Evolutionary conservation across 331 rosid species (phyloP).

Genomic region (Cydonia oblonga): DNA sequence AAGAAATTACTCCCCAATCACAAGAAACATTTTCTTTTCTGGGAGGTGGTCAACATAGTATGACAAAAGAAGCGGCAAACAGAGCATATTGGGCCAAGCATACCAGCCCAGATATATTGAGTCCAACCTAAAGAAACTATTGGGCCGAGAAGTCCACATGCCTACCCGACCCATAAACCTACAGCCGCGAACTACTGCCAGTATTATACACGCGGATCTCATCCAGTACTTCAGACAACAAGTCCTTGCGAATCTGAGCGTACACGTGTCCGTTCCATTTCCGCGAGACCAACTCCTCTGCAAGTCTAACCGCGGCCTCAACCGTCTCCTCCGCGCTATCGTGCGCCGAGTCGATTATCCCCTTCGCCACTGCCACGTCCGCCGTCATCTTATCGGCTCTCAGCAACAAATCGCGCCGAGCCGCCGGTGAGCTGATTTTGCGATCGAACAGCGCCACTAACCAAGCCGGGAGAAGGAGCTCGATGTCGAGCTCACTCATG

Average conservation of each 20-base stretch:
- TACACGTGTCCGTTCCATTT: conserved; percentile 76
- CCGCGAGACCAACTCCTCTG: conserved; percentile 23
- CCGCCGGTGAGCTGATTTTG: conserved; percentile 40
- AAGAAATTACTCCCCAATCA: neutral
- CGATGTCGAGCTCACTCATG: conserved; percentile 83
- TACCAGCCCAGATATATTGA: too few relatives aligned
- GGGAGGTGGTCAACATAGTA: neutral
- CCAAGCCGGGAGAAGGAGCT: conserved; percentile 46
- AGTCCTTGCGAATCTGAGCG: conserved; percentile 39
- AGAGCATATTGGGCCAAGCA: neutral
- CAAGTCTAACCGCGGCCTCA: conserved; percentile 37
- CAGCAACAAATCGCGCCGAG: conserved; percentile 40
- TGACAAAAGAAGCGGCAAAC: neutral
- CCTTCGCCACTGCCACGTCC: conserved; percentile 36
- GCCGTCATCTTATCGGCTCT: conserved; percentile 61
- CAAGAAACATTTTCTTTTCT: neutral
- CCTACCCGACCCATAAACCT: neutral
- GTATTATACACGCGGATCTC: conserved; percentile 1
- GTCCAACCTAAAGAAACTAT: too few relatives aligned
- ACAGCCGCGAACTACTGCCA: conserved; percentile 8
- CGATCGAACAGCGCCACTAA: conserved; percentile 34
- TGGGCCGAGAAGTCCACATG: neutral
- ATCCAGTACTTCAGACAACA: conserved; percentile 24
- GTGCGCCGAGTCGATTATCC: conserved; percentile 57
- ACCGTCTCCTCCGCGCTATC: conserved; percentile 40